A percentile compares a stretch with the other conserved stretches of the same genome.
These are phyloP conservation scores for Starmerella davenportii DNA, from an alignment of 805 yeast genomes.

Conservation along the genomic window DNA sequence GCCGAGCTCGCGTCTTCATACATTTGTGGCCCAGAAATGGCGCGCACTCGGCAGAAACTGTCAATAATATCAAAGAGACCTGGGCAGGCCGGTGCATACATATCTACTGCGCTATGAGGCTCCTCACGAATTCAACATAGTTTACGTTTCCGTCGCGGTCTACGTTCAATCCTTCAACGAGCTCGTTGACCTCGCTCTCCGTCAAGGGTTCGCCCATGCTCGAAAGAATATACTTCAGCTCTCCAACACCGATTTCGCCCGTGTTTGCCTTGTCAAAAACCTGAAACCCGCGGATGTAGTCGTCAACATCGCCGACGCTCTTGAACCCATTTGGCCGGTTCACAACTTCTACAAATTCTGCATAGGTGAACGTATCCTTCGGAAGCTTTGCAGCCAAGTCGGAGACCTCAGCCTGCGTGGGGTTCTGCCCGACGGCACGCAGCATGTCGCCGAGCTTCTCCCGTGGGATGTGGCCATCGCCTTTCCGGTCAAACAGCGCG, in stretches of 20 bases:
- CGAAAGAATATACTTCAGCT: slow-evolving; percentile 82
- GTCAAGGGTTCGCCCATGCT: slow-evolving; percentile 87
- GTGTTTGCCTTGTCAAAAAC: slow-evolving; percentile 92
- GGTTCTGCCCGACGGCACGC: slow-evolving; percentile 96
- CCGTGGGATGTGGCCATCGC: slow-evolving; percentile 74
- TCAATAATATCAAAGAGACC: no score
- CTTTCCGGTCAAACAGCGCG: slow-evolving; percentile 89
- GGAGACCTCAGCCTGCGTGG: slow-evolving; percentile 74
- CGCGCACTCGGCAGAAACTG: no score
- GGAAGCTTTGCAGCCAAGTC: slow-evolving; percentile 32
- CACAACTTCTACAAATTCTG: slow-evolving; percentile 55
- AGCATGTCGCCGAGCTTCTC: slow-evolving; percentile 80
- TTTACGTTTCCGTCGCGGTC: slow-evolving; percentile 89
- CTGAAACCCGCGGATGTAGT: slow-evolving; percentile 88
- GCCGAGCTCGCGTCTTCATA: no score
- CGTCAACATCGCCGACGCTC: slow-evolving; percentile 75
- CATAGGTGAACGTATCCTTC: slow-evolving; percentile 39
- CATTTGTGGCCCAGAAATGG: no score
- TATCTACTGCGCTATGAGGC: slow-evolving; percentile 65
- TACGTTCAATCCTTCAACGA: slow-evolving; percentile 84
- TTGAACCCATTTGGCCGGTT: slow-evolving; percentile 67
- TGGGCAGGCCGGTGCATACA: no score
- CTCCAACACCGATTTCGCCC: slow-evolving; percentile 95
- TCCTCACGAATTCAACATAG: slow-evolving; percentile 80
- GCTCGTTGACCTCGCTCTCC: slow-evolving; percentile 86